phyloP scores from a whole-genome alignment of 148 eudicot species.

The Cornus kousa region DNA sequence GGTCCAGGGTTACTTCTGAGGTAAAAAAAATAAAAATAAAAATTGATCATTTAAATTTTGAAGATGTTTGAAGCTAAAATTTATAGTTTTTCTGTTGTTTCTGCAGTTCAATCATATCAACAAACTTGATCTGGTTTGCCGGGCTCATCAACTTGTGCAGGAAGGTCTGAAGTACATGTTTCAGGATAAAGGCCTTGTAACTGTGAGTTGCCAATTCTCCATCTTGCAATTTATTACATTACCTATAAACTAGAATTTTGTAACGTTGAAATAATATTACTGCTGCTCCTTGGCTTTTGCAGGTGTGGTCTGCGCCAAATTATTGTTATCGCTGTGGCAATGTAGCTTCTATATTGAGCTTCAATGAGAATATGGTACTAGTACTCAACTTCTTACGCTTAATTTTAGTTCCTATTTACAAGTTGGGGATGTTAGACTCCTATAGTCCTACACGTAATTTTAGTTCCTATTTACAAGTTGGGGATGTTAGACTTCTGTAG shows the following conservation, averaged over 20 bases:
- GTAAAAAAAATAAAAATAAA: constrained; percentile 25
- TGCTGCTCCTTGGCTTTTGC: constrained; percentile 25
- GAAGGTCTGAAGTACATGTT: constrained; percentile 99
- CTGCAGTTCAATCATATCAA: constrained; percentile 96
- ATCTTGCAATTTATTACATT: background rate
- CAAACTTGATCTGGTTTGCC: constrained; percentile 96
- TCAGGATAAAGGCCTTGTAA: constrained; percentile 99
- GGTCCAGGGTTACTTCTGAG: constrained; percentile 97
- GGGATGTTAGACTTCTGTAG: background rate
- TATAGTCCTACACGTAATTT: too few species aligned
- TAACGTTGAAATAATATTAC: background rate
- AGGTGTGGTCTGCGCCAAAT: constrained; percentile 99
- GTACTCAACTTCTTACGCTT: background rate
- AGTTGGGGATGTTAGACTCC: background rate
- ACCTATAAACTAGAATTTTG: background rate
- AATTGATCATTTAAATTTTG: background rate
- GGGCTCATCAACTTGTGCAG: constrained; percentile 99
- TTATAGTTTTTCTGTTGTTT: constrained; percentile 1
- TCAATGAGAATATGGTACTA: constrained; percentile 95
- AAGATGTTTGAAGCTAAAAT: constrained; percentile 15
- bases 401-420: constrained; percentile 7
- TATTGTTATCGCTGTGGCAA: constrained; percentile 99
- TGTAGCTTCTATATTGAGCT: constrained; percentile 98
- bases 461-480: constrained; percentile 2
- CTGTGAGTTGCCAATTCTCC: constrained; percentile 48